A percentile compares a stretch with the other conserved stretches of the same genome.
phyloP scores from a whole-genome alignment of 495 filamentous ascomycete genomes.

The Aspergillus carlsbadensis region DNA sequence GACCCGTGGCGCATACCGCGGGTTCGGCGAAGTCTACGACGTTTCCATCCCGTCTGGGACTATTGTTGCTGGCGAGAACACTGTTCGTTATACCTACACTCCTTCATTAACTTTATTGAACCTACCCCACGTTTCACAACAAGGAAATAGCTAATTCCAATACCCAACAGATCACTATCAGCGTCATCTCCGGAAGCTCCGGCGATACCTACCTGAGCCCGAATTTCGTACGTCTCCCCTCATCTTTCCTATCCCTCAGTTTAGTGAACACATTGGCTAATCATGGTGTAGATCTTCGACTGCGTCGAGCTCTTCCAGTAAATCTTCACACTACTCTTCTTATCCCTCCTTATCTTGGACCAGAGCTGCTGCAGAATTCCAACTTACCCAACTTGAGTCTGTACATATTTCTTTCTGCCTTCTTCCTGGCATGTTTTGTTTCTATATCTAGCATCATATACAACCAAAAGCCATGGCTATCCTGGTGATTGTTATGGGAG shows the following conservation, averaged over 20 bases:
- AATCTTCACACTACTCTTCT: neutral
- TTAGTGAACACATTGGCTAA: no score
- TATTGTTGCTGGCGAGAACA: constrained; percentile 59
- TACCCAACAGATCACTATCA: constrained; percentile 60
- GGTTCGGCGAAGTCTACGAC: constrained; percentile 60
- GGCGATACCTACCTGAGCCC: constrained; percentile 55
- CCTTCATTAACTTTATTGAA: no score
- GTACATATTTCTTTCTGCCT: no score
- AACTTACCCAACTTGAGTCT: no score
- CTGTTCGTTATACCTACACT: constrained; percentile 26
- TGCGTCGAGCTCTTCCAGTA: constrained; percentile 52
- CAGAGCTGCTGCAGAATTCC: no score
- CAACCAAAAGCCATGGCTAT: no score
- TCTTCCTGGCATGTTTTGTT: no score
- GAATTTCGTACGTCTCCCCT: constrained; percentile 53
- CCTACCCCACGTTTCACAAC: neutral
- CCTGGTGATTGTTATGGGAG: no score
- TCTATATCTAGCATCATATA: no score
- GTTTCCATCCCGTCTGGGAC: constrained; percentile 53
- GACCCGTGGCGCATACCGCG: constrained; percentile 63
- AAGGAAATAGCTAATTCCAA: no score
- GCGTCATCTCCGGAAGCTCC: constrained; percentile 56
- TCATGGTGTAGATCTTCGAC: constrained; percentile 50
- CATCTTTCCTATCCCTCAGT: neutral
- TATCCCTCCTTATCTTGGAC: neutral